Percentiles rank a stretch among this genome's conserved stretches.
phyloP scores from a whole-genome alignment of 2,329 filamentous ascomycete species.

The Alternaria gansuensis region DNA sequence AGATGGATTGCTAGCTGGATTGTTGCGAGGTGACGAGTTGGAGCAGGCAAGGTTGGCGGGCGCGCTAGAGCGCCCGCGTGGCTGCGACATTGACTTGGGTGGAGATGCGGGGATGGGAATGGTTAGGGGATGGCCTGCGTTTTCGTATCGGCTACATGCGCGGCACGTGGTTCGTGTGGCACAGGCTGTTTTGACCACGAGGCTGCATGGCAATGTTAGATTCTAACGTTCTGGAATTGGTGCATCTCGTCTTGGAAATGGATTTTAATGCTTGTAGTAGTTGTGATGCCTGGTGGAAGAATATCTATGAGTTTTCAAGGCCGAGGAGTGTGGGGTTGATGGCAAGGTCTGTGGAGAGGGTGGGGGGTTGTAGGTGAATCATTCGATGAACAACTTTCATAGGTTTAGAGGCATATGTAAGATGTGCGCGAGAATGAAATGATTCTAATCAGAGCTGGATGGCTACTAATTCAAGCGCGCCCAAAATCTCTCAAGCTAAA shows the following conservation, averaged over 20 bases:
- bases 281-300: conserved; percentile 60
- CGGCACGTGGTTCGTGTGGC: conserved; percentile 7
- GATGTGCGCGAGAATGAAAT: too few relatives aligned
- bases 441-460: too few relatives aligned
- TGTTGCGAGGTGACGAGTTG: not conserved
- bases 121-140: conserved; percentile 14
- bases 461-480: too few relatives aligned
- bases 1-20: not conserved
- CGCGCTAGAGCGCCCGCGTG: conserved; percentile 2
- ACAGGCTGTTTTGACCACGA: not conserved
- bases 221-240: too few relatives aligned
- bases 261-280: conserved; percentile 56
- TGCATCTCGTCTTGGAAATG: conserved; percentile 46
- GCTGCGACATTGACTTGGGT: conserved; percentile 13
- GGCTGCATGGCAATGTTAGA: too few relatives aligned
- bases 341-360: conserved; percentile 54
- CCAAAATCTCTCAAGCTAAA: too few relatives aligned
- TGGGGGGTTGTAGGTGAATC: conserved; percentile 20
- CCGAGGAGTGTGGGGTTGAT: conserved; percentile 59
- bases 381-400: too few relatives aligned
- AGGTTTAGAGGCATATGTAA: too few relatives aligned
- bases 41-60: not conserved
- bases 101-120: conserved; percentile 12
- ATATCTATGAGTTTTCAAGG: conserved; percentile 57
- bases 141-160: not conserved